These are phyloP conservation scores for Nakazawaea peltata DNA, from an alignment of 805 yeast species.

Conservation along the genomic window DNA sequence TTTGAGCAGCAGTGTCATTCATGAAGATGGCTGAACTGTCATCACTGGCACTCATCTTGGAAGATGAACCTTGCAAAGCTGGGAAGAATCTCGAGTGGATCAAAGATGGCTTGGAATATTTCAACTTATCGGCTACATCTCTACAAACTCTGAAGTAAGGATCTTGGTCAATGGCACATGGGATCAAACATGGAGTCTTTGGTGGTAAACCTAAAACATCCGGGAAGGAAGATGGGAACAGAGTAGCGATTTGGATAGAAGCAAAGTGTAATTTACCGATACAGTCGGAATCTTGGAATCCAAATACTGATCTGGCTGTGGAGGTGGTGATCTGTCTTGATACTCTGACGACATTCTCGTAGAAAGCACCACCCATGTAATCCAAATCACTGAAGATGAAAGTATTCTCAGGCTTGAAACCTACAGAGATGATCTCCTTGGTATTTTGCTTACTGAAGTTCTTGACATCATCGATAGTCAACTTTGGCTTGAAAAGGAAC, in stretches of 20 bases:
- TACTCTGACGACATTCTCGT: conserved; percentile 87
- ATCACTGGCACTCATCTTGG: conserved; percentile 95
- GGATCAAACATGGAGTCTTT: conserved; percentile 93
- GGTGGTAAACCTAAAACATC: conserved; percentile 78
- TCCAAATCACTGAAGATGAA: conserved; percentile 89
- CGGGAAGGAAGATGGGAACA: conserved; percentile 94
- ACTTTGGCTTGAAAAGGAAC: conserved; percentile 85
- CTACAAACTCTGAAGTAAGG: conserved; percentile 97
- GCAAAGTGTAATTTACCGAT: conserved; percentile 95
- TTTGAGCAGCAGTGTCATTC: conserved; percentile 90
- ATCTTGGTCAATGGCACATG: conserved; percentile 99
- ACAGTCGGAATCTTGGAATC: conserved; percentile 89
- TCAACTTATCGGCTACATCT: conserved; percentile 92
- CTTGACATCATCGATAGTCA: conserved; percentile 85
- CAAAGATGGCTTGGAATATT: conserved; percentile 84
- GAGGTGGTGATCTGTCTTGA: conserved; percentile 94
- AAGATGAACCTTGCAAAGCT: conserved; percentile 91
- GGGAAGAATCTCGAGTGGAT: conserved; percentile 96
- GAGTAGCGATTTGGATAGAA: conserved; percentile 90
- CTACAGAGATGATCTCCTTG: conserved; percentile 88
- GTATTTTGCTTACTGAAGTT: conserved; percentile 75
- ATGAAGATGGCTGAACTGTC: conserved; percentile 86
- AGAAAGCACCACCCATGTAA: conserved; percentile 90
- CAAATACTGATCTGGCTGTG: conserved; percentile 96
- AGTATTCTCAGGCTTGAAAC: conserved; percentile 91